A percentile compares a stretch with the other conserved stretches of the same genome.
Evolutionary conservation across 257 asterid genomes (phyloP).

Genomic region (Cordia subcordata): DNA sequence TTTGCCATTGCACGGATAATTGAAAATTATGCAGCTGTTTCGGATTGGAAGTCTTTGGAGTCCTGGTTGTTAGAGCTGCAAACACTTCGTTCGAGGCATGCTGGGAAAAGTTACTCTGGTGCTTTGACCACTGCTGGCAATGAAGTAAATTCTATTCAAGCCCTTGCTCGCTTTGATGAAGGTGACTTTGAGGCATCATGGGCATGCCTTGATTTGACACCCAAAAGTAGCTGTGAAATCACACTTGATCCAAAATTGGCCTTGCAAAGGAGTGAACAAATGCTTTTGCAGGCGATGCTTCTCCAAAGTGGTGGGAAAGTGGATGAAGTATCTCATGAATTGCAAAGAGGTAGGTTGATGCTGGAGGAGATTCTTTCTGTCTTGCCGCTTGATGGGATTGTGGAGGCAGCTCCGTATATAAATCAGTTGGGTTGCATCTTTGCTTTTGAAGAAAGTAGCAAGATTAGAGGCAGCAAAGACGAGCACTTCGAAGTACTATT

Average conservation of each 20-base stretch:
- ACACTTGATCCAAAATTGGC: slow-evolving; percentile 94
- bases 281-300: slow-evolving; percentile 99
- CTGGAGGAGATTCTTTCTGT: slow-evolving; percentile 74
- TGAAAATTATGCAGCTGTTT: slow-evolving; percentile 76
- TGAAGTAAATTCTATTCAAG: slow-evolving; percentile 85
- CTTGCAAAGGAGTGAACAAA: slow-evolving; percentile 95
- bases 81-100: slow-evolving; percentile 74
- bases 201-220: slow-evolving; percentile 96
- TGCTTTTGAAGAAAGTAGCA: slow-evolving; percentile 70
- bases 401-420: slow-evolving; percentile 79
- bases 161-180: slow-evolving; percentile 91
- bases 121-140: slow-evolving; percentile 96
- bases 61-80: slow-evolving; percentile 95
- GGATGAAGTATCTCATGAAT: slow-evolving; percentile 69
- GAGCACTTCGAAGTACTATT: slow-evolving; percentile 45
- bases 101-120: slow-evolving; percentile 87
- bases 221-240: slow-evolving; percentile 83
- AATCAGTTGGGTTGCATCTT: slow-evolving; percentile 77
- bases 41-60: slow-evolving; percentile 97
- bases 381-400: slow-evolving; percentile 82
- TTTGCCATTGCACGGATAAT: slow-evolving; percentile 80
- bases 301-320: slow-evolving; percentile 65
- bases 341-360: slow-evolving; percentile 80
- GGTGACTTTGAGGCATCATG: slow-evolving; percentile 87
- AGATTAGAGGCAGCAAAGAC: slow-evolving; percentile 40